Evolutionary conservation across 768 basidiomycete species (phyloP).

Genomic region (Phylloporus arenicola): DNA sequence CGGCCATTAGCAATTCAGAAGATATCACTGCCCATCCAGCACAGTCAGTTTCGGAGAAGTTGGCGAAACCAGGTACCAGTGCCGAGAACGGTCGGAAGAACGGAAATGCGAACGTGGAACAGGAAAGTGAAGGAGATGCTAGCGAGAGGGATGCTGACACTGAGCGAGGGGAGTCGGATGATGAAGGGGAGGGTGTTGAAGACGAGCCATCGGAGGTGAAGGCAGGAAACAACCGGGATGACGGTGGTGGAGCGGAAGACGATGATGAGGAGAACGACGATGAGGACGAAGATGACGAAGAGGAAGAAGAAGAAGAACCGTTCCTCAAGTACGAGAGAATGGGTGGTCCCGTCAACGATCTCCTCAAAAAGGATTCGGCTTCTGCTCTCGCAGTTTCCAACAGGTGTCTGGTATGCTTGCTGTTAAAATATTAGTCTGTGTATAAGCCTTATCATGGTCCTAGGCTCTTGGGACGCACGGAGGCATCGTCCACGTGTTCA

Average conservation of each 20-base stretch:
- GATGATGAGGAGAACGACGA: constrained; percentile 21
- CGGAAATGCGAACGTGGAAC: constrained; percentile 13
- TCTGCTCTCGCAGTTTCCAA: constrained; percentile 75
- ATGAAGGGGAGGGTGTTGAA: neutral
- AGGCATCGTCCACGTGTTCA: constrained; percentile 86
- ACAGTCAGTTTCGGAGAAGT: constrained; percentile 1
- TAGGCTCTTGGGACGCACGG: constrained; percentile 91
- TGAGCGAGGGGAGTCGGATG: constrained; percentile 5
- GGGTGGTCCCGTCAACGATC: constrained; percentile 61
- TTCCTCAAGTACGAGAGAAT: constrained; percentile 88
- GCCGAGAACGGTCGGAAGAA: constrained; percentile 9
- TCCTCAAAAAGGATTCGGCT: constrained; percentile 85
- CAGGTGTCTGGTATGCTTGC: constrained; percentile 55
- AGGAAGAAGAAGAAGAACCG: constrained; percentile 84
- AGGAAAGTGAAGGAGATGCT: neutral
- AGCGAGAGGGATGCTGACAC: constrained; percentile 6
- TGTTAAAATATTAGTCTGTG: neutral
- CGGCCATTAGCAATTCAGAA: neutral
- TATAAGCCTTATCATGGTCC: neutral
- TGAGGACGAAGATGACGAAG: constrained; percentile 28
- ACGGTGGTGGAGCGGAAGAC: constrained; percentile 8
- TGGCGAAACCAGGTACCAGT: neutral
- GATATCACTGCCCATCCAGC: neutral
- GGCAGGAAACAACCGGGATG: neutral
- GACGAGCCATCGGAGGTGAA: constrained; percentile 1